Conservation (phyloP, 352 stramenopile species). For the Globisporangium alternatum region DNA sequence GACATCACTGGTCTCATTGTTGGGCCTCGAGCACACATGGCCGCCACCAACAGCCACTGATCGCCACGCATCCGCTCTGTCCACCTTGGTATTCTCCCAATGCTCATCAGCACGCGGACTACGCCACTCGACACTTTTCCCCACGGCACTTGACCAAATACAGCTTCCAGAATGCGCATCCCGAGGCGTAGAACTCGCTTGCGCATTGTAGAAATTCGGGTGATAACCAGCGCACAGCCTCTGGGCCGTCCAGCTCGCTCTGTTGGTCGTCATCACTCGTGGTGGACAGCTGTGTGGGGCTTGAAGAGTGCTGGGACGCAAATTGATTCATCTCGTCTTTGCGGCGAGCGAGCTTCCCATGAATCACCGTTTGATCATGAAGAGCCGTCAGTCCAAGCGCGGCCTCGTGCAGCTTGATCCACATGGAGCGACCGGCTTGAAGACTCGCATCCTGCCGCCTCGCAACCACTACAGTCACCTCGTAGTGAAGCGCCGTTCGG, state of each 20-base stretch:
- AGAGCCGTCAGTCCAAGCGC: background rate
- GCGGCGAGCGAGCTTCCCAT: background rate
- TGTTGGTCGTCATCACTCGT: too few relatives aligned
- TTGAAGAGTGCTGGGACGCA: too few relatives aligned
- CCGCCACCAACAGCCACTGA: background rate
- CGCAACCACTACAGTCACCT: background rate
- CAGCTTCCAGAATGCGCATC: constrained; percentile 14
- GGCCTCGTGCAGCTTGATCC: background rate
- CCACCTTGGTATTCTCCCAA: background rate
- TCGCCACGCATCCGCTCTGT: background rate
- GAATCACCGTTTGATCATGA: background rate
- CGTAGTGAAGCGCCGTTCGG: background rate
- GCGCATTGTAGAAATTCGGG: background rate
- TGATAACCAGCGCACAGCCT: background rate
- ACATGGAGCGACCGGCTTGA: background rate
- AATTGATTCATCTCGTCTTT: too few relatives aligned
- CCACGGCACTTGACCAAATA: constrained; percentile 2
- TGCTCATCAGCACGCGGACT: background rate
- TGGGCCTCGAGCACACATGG: background rate
- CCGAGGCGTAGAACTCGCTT: constrained; percentile 13
- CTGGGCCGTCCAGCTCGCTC: too few relatives aligned
- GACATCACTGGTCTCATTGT: background rate
- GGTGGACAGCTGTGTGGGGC: too few relatives aligned
- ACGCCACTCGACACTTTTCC: background rate
- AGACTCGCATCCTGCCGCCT: background rate